Base-by-base conservation (phyloP, 2,329 filamentous ascomycete species). In the Fusarium udum region DNA sequence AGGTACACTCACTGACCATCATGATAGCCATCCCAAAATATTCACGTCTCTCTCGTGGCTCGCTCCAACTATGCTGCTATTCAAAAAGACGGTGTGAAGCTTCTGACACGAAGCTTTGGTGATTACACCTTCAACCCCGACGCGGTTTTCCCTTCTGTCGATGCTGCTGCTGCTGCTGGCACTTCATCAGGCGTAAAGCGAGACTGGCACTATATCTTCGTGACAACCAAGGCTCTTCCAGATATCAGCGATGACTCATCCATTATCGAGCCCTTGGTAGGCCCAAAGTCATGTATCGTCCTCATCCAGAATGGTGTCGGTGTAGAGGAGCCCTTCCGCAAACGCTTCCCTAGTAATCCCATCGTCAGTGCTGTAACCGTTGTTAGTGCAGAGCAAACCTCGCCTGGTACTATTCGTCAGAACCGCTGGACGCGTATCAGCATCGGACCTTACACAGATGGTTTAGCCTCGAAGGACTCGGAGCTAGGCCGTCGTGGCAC, bases 371-470 rank as follows among this genome's bases (percentile, higher is more conserved):
- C 89, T 31, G 92, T 93, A 36, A 93, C 92, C 4, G 87, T 93
- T 68, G 86, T 92, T 37, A 92, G 89, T 72, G 92, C 90, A 22
- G 92, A 91, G 72, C 92, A 93, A 81, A 87, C 86, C 11, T 82
- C 83, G 6, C 89, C 87, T 31, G 92, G 92, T 10, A 83, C 87
- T 1, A 88, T 94, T 64, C 85, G 88, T 52, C 92, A 94, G 81
- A 93, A 93, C 79, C 87, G 91, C 43, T 94, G 92, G 92, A 94
- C 92, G 49, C 84, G 92, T 45, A 91, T 93, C 67, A 92, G 90
- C 77, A 86, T 92, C 58, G 92, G 92, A 0, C 90, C 91, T 18
- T 93, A 91, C 79, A 86, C 87, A 4, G 80, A 88, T 24, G 87
- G 88, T 20, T 78, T 85, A 73, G 78, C 83, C 72, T 79, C 82